These are phyloP conservation scores for Colletotrichum spaethianum DNA, from an alignment of 2,329 filamentous ascomycete species.

Conservation along the genomic window DNA sequence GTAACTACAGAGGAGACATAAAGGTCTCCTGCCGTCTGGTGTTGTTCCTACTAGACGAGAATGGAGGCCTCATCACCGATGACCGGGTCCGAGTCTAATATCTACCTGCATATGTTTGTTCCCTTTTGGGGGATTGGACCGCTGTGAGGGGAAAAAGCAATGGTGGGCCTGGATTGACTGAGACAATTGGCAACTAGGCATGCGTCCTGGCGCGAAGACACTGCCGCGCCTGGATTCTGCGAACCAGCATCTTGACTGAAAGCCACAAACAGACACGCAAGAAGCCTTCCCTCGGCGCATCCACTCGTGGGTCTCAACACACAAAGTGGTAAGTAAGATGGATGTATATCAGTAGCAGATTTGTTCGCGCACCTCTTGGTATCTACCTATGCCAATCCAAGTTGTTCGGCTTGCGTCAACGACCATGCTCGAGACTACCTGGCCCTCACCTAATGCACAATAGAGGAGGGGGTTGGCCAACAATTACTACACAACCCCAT, in stretches of 20 bases:
- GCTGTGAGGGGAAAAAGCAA: background rate
- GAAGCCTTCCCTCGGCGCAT: background rate
- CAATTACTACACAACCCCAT: background rate
- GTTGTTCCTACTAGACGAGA: background rate
- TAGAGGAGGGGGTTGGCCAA: too few relatives aligned
- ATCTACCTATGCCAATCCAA: background rate
- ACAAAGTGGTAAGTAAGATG: background rate
- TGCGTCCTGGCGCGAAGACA: background rate
- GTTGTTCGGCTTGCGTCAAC: background rate
- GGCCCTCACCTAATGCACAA: background rate
- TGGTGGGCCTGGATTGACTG: background rate
- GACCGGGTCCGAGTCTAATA: slow-evolving; percentile 1
- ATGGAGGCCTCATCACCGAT: background rate
- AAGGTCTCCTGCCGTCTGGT: background rate
- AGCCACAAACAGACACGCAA: too few relatives aligned
- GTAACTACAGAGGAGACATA: background rate
- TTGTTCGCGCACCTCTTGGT: background rate
- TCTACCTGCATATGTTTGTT: background rate
- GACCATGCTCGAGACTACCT: background rate
- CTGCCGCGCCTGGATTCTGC: background rate
- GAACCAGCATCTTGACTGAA: background rate
- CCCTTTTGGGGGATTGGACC: background rate
- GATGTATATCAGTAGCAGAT: background rate
- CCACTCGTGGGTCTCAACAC: background rate
- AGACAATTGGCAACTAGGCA: background rate